Evolutionary conservation across 805 yeast genomes (phyloP), one percentile per base, ranked within the genome.

Genomic region (Wickerhamiella galacta): DNA sequence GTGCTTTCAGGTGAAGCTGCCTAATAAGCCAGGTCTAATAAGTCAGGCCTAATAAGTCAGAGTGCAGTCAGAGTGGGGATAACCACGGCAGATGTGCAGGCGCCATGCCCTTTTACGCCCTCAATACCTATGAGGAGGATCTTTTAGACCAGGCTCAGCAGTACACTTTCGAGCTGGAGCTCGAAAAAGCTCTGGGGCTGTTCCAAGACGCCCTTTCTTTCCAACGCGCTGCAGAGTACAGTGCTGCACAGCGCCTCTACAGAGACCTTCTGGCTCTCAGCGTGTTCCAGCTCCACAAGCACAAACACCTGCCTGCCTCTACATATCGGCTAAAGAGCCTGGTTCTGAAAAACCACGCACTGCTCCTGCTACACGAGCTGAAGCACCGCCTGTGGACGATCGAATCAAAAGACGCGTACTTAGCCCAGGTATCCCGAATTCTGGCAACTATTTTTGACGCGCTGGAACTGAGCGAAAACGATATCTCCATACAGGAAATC

Each of bases 81-180:
- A n/a, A n/a, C n/a, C n/a, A n/a, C n/a, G n/a, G n/a, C n/a, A n/a
- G n/a, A n/a, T n/a, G n/a, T n/a, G 14, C 16, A 7, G 11, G 4
- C 6, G 20, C 18, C 22, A 45, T 46, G 49, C 47, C 49, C 20
- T 85, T 87, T 52, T 64, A 74, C 20, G 93, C 96, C 2, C 63
- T 85, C 28, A 87, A 87, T 47, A 56, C 75, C 29, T 68, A 68
- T 25, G 87, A 77, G 36, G 92, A 79, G 47, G 80, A 77, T 32
- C 55, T 67, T 4, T 56, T 55, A 14, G 60, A 69, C 22, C 87
- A 80, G 41, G 77, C 75, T 21, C 94, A 85, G 41, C 87, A 82
- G 41, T 93, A 83, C 47, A 77, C 95, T 1, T 61, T 94, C 30
- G 99, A 90, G 50, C 60, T 87, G 16, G 95, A 87, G 56, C 66